phyloP scores from a whole-genome alignment of 352 stramenopile species.

The Globisporangium splendens region DNA sequence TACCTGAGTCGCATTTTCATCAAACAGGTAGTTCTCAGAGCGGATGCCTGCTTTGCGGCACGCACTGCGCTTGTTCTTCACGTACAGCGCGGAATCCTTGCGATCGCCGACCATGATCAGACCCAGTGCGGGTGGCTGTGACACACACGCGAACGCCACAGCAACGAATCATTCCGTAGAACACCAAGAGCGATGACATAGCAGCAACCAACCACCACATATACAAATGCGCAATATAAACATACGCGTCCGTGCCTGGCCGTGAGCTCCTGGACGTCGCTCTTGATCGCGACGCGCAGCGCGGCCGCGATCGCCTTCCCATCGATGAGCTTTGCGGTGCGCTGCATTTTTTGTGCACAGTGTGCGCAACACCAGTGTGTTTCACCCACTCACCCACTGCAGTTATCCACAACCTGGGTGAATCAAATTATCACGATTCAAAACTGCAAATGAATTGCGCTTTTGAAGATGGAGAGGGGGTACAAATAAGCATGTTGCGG shows the following conservation, averaged over 20 bases:
- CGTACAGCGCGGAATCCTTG: conserved; percentile 96
- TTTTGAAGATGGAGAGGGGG: conserved; percentile 1
- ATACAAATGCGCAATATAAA: background rate
- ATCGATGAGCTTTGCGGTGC: conserved; percentile 54
- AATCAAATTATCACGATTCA: background rate
- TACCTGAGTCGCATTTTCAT: conserved; percentile 62
- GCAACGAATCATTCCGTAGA: background rate
- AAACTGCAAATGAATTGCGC: background rate
- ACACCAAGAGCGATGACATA: background rate
- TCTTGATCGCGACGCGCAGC: conserved; percentile 54
- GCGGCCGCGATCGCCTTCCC: conserved; percentile 66
- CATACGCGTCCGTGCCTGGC: conserved; percentile 46
- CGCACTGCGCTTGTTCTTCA: conserved; percentile 97
- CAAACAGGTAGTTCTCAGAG: conserved; percentile 86
- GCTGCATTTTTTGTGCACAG: background rate
- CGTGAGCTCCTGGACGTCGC: conserved; percentile 53
- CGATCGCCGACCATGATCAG: conserved; percentile 97
- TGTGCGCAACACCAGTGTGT: background rate
- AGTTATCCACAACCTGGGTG: background rate
- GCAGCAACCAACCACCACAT: background rate
- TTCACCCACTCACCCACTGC: background rate
- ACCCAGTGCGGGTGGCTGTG: conserved; percentile 90
- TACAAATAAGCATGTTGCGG: background rate
- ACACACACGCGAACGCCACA: background rate
- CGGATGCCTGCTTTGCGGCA: conserved; percentile 93